Conservation (phyloP, 2,329 filamentous ascomycete genomes). For the Nothopassalora personata region DNA sequence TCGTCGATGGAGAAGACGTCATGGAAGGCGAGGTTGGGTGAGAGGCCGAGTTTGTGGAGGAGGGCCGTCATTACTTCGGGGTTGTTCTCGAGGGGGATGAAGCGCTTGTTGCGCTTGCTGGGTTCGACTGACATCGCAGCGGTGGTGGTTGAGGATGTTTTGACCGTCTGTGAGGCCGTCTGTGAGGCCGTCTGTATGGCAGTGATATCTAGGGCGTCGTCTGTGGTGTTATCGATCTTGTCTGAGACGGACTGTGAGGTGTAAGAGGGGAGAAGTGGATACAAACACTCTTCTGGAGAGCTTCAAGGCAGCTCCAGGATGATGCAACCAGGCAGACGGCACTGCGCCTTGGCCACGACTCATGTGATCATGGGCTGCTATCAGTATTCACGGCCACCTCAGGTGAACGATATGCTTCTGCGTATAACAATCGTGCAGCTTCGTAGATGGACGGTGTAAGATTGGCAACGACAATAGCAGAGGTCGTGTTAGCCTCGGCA, state of each 20-base stretch:
- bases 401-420: too few species aligned
- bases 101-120: conserved; percentile 6
- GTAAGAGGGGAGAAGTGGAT: background rate
- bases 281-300: background rate
- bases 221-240: too few species aligned
- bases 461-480: too few species aligned
- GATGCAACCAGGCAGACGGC: background rate
- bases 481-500: too few species aligned
- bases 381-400: too few species aligned
- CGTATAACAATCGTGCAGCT: too few species aligned
- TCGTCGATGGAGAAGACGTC: conserved; percentile 91
- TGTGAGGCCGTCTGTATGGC: too few species aligned
- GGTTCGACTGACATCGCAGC: background rate
- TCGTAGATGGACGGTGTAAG: too few species aligned
- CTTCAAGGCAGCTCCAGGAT: background rate
- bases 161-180: background rate
- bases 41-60: conserved; percentile 77
- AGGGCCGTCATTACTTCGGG: conserved; percentile 82
- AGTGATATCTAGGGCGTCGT: too few species aligned
- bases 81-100: conserved; percentile 57
- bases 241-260: too few species aligned
- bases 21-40: conserved; percentile 69
- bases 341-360: too few species aligned
- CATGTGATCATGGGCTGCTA: too few species aligned
- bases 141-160: background rate